A percentile compares a stretch with the other conserved stretches of the same genome.
Evolutionary conservation across 2,329 filamentous ascomycete genomes (phyloP).

Genomic region (Pseudogymnoascus sp.): DNA sequence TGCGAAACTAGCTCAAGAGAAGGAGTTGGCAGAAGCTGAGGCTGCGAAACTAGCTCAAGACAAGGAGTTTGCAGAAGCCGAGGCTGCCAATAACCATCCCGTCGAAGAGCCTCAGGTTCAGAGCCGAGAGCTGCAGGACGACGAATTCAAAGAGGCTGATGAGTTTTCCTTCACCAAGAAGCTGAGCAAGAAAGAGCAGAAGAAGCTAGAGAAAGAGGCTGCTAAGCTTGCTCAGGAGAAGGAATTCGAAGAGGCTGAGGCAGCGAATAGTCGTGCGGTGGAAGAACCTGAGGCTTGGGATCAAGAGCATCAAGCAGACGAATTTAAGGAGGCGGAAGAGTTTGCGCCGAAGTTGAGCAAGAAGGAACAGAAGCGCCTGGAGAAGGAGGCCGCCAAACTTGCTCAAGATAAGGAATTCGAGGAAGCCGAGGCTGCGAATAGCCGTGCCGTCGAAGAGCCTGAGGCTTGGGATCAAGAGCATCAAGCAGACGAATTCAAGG

Average conservation of each 20-base stretch:
- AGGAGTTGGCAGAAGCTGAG: background rate
- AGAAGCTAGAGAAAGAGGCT: background rate
- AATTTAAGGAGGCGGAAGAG: background rate
- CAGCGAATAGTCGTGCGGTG: background rate
- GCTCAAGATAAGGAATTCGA: no score
- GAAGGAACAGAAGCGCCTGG: no score
- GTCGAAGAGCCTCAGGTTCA: background rate
- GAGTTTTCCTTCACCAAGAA: constrained; percentile 18
- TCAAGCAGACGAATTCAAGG: no score
- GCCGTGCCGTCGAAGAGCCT: no score
- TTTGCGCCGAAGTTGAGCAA: no score
- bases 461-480: no score
- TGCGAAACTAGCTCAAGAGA: background rate
- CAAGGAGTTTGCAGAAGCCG: background rate
- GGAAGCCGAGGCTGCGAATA: no score
- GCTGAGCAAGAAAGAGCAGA: constrained; percentile 6
- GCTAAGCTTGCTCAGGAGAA: background rate
- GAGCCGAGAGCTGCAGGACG: background rate
- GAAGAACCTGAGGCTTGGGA: background rate
- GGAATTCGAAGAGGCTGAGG: background rate
- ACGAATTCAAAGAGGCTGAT: constrained; percentile 14
- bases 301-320: background rate
- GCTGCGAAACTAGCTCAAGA: background rate
- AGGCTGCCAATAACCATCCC: background rate
- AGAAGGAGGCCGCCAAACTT: no score